Conservation (phyloP, 2,329 filamentous ascomycete genomes). For the Mollisiaceae sp. region DNA sequence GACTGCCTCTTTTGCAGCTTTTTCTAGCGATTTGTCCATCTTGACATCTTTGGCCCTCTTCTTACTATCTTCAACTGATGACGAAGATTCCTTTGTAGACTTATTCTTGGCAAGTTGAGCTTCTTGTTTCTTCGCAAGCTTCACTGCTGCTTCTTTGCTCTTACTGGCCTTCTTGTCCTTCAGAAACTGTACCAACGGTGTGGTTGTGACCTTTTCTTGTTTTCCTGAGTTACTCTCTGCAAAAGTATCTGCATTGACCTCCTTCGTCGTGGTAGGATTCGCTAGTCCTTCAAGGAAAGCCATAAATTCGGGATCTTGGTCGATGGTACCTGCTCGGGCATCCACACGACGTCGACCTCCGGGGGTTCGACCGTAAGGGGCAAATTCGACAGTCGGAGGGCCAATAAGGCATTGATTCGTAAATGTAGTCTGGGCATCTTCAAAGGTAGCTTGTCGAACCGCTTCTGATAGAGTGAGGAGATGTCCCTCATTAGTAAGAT, state of each 20-base stretch:
- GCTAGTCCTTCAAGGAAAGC: slow-evolving; percentile 88
- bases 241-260: slow-evolving; percentile 51
- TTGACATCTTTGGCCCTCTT: slow-evolving; percentile 67
- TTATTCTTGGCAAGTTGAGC: slow-evolving; percentile 57
- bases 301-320: slow-evolving; percentile 96
- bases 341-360: slow-evolving; percentile 77
- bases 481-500: slow-evolving; percentile 74
- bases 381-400: slow-evolving; percentile 80
- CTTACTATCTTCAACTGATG: slow-evolving; percentile 51
- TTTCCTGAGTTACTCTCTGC: slow-evolving; percentile 32
- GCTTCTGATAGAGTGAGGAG: slow-evolving; percentile 70
- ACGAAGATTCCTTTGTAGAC: slow-evolving; percentile 55
- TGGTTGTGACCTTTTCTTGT: slow-evolving; percentile 72
- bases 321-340: slow-evolving; percentile 89
- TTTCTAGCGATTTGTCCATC: slow-evolving; percentile 64
- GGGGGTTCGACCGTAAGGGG: slow-evolving; percentile 83
- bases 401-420: slow-evolving; percentile 75
- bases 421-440: slow-evolving; percentile 80
- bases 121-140: slow-evolving; percentile 57
- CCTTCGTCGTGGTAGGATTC: slow-evolving; percentile 61
- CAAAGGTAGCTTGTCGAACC: slow-evolving; percentile 73
- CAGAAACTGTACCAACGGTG: slow-evolving; percentile 87
- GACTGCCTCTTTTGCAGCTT: slow-evolving; percentile 65
- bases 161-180: slow-evolving; percentile 89
- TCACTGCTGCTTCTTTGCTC: slow-evolving; percentile 59